A percentile compares a stretch with the other conserved stretches of the same genome.
Conservation (phyloP, 2,329 filamentous ascomycete species). For the Epicoccum sorghinum region DNA sequence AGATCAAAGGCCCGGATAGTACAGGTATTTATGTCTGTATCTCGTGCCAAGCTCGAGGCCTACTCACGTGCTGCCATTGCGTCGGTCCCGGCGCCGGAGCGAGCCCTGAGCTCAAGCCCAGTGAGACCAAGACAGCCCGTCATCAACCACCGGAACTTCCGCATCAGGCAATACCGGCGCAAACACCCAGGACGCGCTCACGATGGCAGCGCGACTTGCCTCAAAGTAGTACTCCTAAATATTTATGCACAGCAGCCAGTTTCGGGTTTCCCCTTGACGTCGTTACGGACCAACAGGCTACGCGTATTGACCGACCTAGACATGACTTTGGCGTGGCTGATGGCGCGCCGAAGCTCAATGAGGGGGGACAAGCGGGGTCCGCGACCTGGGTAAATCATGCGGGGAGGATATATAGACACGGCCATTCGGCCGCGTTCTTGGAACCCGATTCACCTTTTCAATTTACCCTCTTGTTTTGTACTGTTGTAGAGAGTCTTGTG, state of each 20-base stretch:
- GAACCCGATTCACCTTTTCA: background rate
- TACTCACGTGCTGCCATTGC: background rate
- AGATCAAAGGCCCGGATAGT: background rate
- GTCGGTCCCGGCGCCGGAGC: constrained; percentile 19
- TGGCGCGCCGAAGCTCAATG: constrained; percentile 10
- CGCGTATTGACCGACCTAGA: background rate
- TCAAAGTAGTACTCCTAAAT: constrained; percentile 1
- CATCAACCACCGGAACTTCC: constrained; percentile 14
- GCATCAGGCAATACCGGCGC: constrained; percentile 15
- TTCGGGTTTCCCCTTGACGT: constrained; percentile 1
- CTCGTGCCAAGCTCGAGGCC: constrained; percentile 5
- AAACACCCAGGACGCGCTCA: constrained; percentile 3
- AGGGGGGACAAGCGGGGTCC: constrained; percentile 19
- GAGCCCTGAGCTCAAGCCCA: constrained; percentile 2
- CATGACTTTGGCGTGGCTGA: constrained; percentile 5
- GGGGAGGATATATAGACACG: constrained; percentile 16
- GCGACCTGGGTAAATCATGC: constrained; percentile 14
- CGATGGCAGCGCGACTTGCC: background rate
- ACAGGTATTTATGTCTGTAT: background rate
- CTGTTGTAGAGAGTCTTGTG: background rate
- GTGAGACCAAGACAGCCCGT: background rate
- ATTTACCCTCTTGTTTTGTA: background rate
- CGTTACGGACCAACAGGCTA: background rate
- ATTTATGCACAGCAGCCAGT: background rate
- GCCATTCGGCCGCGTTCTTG: background rate